phyloP scores from a whole-genome alignment of 768 basidiomycete genomes.

The Kwoniella sp. region DNA sequence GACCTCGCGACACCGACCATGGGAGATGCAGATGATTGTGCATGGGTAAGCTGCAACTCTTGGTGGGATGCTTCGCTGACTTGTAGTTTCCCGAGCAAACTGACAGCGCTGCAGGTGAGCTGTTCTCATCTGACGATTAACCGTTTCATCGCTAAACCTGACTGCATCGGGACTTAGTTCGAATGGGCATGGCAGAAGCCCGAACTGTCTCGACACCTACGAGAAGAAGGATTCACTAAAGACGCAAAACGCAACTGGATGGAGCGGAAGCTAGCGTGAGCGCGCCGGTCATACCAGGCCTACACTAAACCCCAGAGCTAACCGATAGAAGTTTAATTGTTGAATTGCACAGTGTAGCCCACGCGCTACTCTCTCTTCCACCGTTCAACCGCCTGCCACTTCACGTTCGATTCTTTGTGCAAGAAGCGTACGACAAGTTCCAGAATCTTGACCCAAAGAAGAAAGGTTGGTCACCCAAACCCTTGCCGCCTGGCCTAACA shows the following conservation, averaged over 20 bases:
- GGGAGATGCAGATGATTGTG: conserved; percentile 83
- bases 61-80: conserved; percentile 12
- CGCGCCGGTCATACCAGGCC: conserved; percentile 2
- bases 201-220: conserved; percentile 68
- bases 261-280: conserved; percentile 52
- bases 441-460: conserved; percentile 36
- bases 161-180: conserved; percentile 62
- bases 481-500: conserved; percentile 25
- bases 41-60: conserved; percentile 58
- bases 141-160: too few relatives aligned
- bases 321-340: too few relatives aligned
- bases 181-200: conserved; percentile 86
- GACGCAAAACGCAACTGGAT: conserved; percentile 44
- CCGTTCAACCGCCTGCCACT: conserved; percentile 76
- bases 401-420: conserved; percentile 73
- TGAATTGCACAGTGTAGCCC: conserved; percentile 60
- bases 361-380: conserved; percentile 66
- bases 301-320: too few relatives aligned
- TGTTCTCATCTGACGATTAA: too few relatives aligned
- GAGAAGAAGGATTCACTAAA: conserved; percentile 47
- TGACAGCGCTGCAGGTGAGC: conserved; percentile 64
- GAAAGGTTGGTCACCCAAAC: conserved; percentile 12
- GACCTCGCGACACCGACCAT: conserved; percentile 62
- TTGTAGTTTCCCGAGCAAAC: conserved; percentile 69
- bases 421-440: conserved; percentile 66